Conservation (phyloP, 1,139 yeast species). For the Diutina sp. region DNA sequence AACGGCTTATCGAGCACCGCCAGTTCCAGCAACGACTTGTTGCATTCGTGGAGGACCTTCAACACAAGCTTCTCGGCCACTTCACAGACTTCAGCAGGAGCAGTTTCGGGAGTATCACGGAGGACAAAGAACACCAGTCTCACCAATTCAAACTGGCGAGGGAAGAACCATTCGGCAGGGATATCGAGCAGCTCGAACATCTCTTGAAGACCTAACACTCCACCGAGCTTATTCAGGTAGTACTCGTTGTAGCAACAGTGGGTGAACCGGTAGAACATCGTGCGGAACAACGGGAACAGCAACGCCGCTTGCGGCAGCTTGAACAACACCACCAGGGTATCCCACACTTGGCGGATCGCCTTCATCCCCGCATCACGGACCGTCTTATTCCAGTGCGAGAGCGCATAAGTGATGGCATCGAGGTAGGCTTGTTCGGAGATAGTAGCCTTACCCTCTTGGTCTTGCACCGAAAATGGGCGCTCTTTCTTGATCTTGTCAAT, state of each 20-base stretch:
- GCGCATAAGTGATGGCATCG: conserved; percentile 65
- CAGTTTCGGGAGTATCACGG: conserved; percentile 82
- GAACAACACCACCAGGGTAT: conserved; percentile 52
- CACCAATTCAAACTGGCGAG: conserved; percentile 72
- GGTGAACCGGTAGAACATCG: conserved; percentile 69
- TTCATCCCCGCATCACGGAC: conserved; percentile 63
- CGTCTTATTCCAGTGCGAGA: conserved; percentile 62
- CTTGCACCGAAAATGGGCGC: conserved; percentile 61
- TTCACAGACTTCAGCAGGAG: conserved; percentile 66
- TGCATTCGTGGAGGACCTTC: conserved; percentile 53
- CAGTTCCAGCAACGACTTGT: conserved; percentile 43
- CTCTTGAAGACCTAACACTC: conserved; percentile 70
- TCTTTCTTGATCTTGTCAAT: conserved; percentile 59
- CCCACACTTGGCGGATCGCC: conserved; percentile 49
- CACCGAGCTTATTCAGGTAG: conserved; percentile 79
- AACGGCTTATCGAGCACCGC: conserved; percentile 60
- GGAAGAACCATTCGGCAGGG: conserved; percentile 61
- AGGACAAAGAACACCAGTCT: conserved; percentile 82
- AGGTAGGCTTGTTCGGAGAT: conserved; percentile 61
- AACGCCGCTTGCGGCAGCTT: conserved; percentile 56
- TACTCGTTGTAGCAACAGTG: conserved; percentile 88
- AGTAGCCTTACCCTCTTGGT: conserved; percentile 64
- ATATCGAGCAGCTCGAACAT: conserved; percentile 57
- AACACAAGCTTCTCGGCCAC: conserved; percentile 59
- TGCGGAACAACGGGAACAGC: conserved; percentile 54